Evolutionary conservation across 768 basidiomycete genomes (phyloP).

Genomic region (Tricholoma bakamatsutake): DNA sequence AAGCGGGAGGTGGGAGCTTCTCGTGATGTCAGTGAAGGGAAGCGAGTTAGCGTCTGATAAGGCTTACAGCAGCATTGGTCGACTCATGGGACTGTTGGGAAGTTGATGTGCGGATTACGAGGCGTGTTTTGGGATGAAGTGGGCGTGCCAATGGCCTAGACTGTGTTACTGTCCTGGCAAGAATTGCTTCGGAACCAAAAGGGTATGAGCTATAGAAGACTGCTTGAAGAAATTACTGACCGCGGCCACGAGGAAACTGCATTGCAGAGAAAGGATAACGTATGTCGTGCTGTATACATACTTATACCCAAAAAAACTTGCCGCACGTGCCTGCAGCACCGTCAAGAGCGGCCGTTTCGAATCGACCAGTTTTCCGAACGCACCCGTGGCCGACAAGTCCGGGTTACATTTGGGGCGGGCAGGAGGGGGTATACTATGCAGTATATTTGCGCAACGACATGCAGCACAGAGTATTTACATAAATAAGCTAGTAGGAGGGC

Average conservation of each 20-base stretch:
- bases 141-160: conserved; percentile 7
- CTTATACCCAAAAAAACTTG: too few relatives aligned
- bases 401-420: too few relatives aligned
- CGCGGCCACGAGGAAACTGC: conserved; percentile 7
- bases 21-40: neutral
- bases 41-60: neutral
- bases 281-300: too few relatives aligned
- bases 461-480: too few relatives aligned
- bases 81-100: conserved; percentile 7
- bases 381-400: too few relatives aligned
- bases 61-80: conserved; percentile 1
- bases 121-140: conserved; percentile 3
- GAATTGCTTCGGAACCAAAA: conserved; percentile 16
- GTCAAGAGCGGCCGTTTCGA: too few relatives aligned
- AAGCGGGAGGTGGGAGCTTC: conserved; percentile 11
- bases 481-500: too few relatives aligned
- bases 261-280: neutral
- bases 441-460: too few relatives aligned
- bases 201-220: conserved; percentile 5
- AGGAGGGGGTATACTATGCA: too few relatives aligned
- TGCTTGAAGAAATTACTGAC: conserved; percentile 15
- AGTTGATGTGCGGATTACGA: conserved; percentile 9
- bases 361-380: too few relatives aligned
- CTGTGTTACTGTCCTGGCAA: conserved; percentile 23
- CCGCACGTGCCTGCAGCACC: too few relatives aligned